Evolutionary conservation across 208 protist genomes (phyloP), one percentile per base, ranked within the genome.

Genomic region (Leishmania martiniquensis): DNA sequence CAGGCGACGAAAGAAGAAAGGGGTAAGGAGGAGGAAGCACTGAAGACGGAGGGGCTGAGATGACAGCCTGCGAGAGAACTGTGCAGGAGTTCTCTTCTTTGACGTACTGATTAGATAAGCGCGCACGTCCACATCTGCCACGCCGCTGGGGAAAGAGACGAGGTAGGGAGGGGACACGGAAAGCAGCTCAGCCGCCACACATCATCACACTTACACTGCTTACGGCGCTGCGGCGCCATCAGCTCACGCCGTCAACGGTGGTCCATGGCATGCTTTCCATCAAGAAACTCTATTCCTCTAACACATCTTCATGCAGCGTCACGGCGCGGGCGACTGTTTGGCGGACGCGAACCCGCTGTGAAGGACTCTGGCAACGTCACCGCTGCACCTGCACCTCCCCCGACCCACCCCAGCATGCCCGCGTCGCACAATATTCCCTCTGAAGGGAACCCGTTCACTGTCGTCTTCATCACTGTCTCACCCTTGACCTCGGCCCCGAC

Each of bases 391-490:
- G 88, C 90, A 47, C 89, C 91, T 47, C 93, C 93, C 44, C 91
- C 91, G 0, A 76, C 82, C 93, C 93, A 97, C 22, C 91, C 93
- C 15, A 97, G 87, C 93, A 96, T 95, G 22, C 81, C 83, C 12
- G 85, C 73, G 83, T 97, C 90, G 70, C 93, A 97, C 77, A 97
- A 59, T 88, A 97, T 95, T 2, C 93, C 93, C 29, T 78, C 78
- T 12, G 89, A 94, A 22, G 87, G 85, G 54, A 89, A 79, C n/a
- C 93, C 93, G 45, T 91, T 91, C 47, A 97, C 87, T 20, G 76
- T 84, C 22, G 91, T 85, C 81, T 90, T 90, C 71, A 82, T 76
- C 55, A 97, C 87, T n/a, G 54, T 74, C 72, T 89, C 84, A 45
- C 81, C 87, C 65, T 91, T 87, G 17, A 95, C 84, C 51, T 78